A percentile compares a stretch with the other conserved stretches of the same genome.
These are phyloP conservation scores for Mayamaea pseudoterrestris DNA, from an alignment of 108 stramenopile species.

Conservation along the genomic window DNA sequence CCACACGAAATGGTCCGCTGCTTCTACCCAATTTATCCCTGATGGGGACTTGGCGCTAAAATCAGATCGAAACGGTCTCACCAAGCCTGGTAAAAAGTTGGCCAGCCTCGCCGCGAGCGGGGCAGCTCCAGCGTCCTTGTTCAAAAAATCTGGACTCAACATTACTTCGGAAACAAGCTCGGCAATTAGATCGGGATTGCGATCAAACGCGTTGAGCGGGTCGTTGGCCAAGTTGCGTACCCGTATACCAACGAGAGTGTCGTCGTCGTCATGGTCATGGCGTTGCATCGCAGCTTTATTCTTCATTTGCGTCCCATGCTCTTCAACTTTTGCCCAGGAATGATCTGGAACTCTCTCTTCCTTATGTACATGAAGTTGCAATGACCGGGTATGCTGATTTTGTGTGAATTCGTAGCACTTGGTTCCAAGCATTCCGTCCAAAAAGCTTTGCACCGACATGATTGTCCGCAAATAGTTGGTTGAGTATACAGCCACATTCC, in stretches of 20 bases:
- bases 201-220: conserved; percentile 70
- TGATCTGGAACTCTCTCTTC: conserved; percentile 7
- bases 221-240: conserved; percentile 44
- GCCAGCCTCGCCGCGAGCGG: conserved; percentile 45
- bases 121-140: conserved; percentile 35
- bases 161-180: conserved; percentile 47
- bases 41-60: conserved; percentile 32
- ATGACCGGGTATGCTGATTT: conserved; percentile 2
- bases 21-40: conserved; percentile 64
- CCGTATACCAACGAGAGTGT: conserved; percentile 19
- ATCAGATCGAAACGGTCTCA: conserved; percentile 13
- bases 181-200: conserved; percentile 51
- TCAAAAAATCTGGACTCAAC: conserved; percentile 37
- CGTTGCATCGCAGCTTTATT: conserved; percentile 13
- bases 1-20: conserved; percentile 76
- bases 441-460: conserved; percentile 53
- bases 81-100: conserved; percentile 46
- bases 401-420: conserved; percentile 1
- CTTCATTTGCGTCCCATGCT: background rate
- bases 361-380: background rate
- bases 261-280: conserved; percentile 4
- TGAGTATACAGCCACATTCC: conserved; percentile 51
- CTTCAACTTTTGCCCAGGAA: background rate
- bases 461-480: conserved; percentile 75
- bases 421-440: conserved; percentile 59